Percentiles rank a stretch among this genome's conserved stretches.
Conservation (phyloP, 371 early-diverging fungal species). For the Conidiobolus incongruus region DNA sequence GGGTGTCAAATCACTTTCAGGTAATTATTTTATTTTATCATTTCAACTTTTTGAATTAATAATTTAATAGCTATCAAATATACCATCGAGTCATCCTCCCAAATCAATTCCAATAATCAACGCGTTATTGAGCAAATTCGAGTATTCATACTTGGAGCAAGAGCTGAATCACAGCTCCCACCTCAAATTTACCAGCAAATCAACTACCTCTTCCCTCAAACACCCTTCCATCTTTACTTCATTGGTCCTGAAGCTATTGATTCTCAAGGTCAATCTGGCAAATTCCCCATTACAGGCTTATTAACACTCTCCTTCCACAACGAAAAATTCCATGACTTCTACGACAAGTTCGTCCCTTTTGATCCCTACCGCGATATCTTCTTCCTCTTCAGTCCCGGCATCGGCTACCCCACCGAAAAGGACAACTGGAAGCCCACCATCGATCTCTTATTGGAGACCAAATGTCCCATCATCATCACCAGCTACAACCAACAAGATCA, state of each 20-base stretch:
- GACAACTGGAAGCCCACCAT: conserved; percentile 50
- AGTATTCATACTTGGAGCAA: conserved; percentile 48
- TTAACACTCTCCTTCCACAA: conserved; percentile 23
- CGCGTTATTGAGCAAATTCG: conserved; percentile 32
- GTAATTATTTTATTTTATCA: conserved; percentile 11
- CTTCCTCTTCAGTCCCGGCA: conserved; percentile 62
- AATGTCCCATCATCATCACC: conserved; percentile 59
- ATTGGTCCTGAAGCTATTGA: conserved; percentile 60
- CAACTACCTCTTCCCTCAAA: conserved; percentile 48
- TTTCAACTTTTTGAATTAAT: neutral
- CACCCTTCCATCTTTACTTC: conserved; percentile 57
- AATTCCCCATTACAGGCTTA: conserved; percentile 16
- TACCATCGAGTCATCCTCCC: neutral
- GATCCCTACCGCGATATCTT: conserved; percentile 63
- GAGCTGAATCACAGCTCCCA: conserved; percentile 58
- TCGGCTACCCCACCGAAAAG: conserved; percentile 35
- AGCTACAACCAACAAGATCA: conserved; percentile 53
- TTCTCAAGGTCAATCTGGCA: conserved; percentile 17
- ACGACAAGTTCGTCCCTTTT: conserved; percentile 23
- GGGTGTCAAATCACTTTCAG: conserved; percentile 39
- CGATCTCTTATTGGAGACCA: conserved; percentile 42
- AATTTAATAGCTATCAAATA: neutral
- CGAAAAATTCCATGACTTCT: conserved; percentile 19
- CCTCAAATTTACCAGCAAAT: conserved; percentile 55
- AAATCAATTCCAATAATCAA: conserved; percentile 14